Evolutionary conservation across 495 filamentous ascomycete species (phyloP).

Genomic region (Aspergillus incahuasiensis): DNA sequence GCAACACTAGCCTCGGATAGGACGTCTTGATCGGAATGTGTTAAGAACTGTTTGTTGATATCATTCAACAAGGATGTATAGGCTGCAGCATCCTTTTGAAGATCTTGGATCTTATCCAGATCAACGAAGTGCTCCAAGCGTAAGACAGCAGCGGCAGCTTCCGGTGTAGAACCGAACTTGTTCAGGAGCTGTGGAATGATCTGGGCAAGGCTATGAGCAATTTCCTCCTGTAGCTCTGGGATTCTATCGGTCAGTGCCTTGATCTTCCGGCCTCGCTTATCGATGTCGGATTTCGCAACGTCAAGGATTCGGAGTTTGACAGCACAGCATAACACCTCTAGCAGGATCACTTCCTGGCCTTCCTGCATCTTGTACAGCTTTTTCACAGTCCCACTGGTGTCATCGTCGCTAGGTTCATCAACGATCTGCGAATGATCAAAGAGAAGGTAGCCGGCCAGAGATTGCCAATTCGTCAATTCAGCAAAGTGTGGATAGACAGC

Average conservation of each 20-base stretch:
- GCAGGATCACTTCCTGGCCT: slow-evolving; percentile 74
- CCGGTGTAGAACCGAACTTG: slow-evolving; percentile 86
- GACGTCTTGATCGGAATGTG: slow-evolving; percentile 80
- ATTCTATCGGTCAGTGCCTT: slow-evolving; percentile 59
- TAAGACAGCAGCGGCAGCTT: slow-evolving; percentile 77
- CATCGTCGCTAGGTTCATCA: slow-evolving; percentile 47
- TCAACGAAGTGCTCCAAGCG: slow-evolving; percentile 84
- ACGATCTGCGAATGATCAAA: slow-evolving; percentile 74
- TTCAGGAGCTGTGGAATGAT: slow-evolving; percentile 81
- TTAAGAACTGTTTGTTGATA: slow-evolving; percentile 87
- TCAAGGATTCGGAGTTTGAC: slow-evolving; percentile 64
- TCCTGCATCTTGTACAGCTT: slow-evolving; percentile 66
- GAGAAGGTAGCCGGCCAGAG: slow-evolving; percentile 81
- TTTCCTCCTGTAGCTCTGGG: slow-evolving; percentile 63
- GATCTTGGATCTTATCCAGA: slow-evolving; percentile 80
- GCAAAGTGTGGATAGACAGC: slow-evolving; percentile 76
- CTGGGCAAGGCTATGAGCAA: slow-evolving; percentile 66
- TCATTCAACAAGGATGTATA: slow-evolving; percentile 84
- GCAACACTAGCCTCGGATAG: slow-evolving; percentile 79
- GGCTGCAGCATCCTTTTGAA: slow-evolving; percentile 77
- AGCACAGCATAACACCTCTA: slow-evolving; percentile 78
- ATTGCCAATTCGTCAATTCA: slow-evolving; percentile 81
- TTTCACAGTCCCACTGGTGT: slow-evolving; percentile 52
- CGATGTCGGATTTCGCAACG: slow-evolving; percentile 50
- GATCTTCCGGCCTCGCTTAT: slow-evolving; percentile 57